These are phyloP conservation scores for Pulveroboletus ravenelii DNA, from an alignment of 768 basidiomycete species.

Conservation along the genomic window DNA sequence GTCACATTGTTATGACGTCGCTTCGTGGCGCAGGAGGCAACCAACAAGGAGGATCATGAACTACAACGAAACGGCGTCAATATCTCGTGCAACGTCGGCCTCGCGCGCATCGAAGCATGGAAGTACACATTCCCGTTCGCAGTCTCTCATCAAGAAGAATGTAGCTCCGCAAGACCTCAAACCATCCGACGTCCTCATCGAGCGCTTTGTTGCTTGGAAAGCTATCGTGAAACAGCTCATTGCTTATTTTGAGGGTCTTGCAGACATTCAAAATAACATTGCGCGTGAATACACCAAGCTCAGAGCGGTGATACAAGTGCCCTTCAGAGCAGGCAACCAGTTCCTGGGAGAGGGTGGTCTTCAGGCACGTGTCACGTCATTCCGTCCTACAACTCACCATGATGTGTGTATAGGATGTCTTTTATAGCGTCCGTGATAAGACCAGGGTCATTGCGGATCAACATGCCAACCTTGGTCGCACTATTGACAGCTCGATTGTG, in stretches of 20 bases:
- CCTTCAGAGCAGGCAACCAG: slow-evolving; percentile 92
- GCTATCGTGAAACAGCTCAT: slow-evolving; percentile 94
- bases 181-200: slow-evolving; percentile 94
- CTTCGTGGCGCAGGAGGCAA: too few relatives aligned
- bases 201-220: slow-evolving; percentile 93
- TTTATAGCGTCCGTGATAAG: slow-evolving; percentile 89
- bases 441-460: slow-evolving; percentile 92
- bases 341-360: slow-evolving; percentile 97
- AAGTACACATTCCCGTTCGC: slow-evolving; percentile 72
- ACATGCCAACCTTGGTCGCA: slow-evolving; percentile 92
- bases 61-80: slow-evolving; percentile 44
- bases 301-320: slow-evolving; percentile 94
- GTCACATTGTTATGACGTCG: slow-evolving; percentile 27
- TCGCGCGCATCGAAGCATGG: slow-evolving; percentile 60
- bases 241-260: slow-evolving; percentile 66
- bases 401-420: slow-evolving; percentile 62
- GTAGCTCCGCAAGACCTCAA: slow-evolving; percentile 84
- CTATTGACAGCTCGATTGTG: slow-evolving; percentile 95
- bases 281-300: slow-evolving; percentile 91
- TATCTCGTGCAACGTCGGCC: slow-evolving; percentile 69
- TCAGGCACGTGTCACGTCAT: slow-evolving; percentile 46
- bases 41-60: slow-evolving; percentile 16
- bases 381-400: background rate
- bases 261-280: slow-evolving; percentile 91
- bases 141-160: slow-evolving; percentile 93